phyloP scores from a whole-genome alignment of 78 protist genomes.

The Guillardia theta region DNA sequence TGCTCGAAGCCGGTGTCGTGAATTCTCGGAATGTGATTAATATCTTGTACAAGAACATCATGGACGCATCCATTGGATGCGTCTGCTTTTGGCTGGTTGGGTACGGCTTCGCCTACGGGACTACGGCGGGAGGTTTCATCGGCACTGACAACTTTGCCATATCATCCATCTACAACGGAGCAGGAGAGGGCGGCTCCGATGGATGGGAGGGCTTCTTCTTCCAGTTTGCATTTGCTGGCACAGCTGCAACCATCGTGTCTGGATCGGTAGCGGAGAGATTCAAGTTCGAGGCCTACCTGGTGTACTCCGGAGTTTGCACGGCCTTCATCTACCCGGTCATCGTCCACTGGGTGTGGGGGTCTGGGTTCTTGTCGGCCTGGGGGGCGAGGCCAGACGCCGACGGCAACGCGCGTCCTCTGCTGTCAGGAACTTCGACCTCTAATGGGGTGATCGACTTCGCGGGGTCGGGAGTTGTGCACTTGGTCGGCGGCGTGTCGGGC shows the following conservation, averaged over 20 bases:
- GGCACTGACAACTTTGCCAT: background rate
- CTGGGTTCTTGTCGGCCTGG: no score
- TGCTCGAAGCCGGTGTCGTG: conserved; percentile 59
- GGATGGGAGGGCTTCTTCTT: conserved; percentile 31
- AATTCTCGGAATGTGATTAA: background rate
- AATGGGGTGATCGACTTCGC: conserved; percentile 26
- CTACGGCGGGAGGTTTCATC: background rate
- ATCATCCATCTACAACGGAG: background rate
- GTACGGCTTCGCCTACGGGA: conserved; percentile 9
- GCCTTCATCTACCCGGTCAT: conserved; percentile 58
- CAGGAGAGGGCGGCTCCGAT: background rate
- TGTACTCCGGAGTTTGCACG: conserved; percentile 43
- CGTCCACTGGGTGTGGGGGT: conserved; percentile 58
- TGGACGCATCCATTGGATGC: background rate
- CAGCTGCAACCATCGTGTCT: conserved; percentile 57
- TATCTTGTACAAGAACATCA: background rate
- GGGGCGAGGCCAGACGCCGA: no score
- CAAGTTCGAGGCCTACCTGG: conserved; percentile 46
- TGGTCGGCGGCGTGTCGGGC: conserved; percentile 55
- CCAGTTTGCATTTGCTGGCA: conserved; percentile 55
- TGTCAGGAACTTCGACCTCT: no score
- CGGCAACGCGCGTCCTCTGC: no score
- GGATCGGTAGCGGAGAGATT: conserved; percentile 69
- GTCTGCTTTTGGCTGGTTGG: conserved; percentile 30
- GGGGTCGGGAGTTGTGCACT: conserved; percentile 56